Conservation (phyloP, 176 grass and related monocot genomes). For the Oryza glumipatula region DNA sequence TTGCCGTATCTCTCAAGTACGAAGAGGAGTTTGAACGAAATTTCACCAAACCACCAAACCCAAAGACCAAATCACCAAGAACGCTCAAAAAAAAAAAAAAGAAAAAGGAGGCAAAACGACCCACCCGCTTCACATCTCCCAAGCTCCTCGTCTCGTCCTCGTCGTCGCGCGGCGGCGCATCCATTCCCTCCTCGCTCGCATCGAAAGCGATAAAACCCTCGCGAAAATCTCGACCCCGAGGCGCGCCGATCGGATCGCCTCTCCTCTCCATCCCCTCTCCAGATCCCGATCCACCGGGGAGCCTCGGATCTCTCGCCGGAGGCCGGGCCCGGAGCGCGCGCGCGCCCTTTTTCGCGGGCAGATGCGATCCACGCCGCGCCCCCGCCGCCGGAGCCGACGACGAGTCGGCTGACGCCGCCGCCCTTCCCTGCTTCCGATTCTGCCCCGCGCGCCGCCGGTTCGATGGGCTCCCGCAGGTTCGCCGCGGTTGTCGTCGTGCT, state of each 20-base stretch:
- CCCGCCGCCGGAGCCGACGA: conserved; percentile 24
- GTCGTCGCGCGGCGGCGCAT: background rate
- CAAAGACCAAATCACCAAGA: background rate
- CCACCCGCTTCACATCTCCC: background rate
- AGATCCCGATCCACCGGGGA: conserved; percentile 37
- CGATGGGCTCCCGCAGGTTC: conserved; percentile 42
- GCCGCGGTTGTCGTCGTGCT: conserved; percentile 16
- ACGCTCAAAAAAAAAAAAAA: background rate
- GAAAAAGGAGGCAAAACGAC: too few relatives aligned
- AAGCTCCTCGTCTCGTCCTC: conserved; percentile 2
- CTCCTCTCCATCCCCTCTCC: background rate
- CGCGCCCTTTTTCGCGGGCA: background rate
- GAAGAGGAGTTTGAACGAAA: background rate
- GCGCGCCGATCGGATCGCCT: conserved; percentile 1
- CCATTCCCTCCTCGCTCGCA: conserved; percentile 7
- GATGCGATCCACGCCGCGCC: conserved; percentile 22
- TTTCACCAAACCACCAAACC: background rate
- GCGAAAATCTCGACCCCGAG: conserved; percentile 7
- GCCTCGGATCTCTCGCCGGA: conserved; percentile 21
- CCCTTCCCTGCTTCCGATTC: background rate
- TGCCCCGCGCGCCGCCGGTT: background rate
- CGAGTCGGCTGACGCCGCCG: conserved; percentile 28
- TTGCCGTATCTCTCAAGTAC: background rate
- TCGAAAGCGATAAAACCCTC: background rate
- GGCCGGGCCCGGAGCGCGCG: too few relatives aligned